Conservation (phyloP, 2,329 filamentous ascomycete genomes). For the Fusarium marasasianum region DNA sequence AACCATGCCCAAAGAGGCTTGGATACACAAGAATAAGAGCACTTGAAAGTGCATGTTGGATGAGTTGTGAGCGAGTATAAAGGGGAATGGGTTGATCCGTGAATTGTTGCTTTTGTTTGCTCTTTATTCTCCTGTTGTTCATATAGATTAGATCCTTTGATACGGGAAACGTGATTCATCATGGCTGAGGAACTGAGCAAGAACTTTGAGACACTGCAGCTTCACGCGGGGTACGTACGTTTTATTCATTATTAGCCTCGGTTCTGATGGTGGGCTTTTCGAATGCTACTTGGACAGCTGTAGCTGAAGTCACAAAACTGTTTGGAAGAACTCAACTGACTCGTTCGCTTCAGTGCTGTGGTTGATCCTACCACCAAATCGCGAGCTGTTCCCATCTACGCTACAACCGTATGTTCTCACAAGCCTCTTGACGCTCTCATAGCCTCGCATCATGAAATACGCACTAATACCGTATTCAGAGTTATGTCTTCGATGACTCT, state of each 20-base stretch:
- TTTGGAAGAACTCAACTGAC: slow-evolving; percentile 9
- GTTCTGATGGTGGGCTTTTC: slow-evolving; percentile 24
- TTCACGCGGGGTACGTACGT: slow-evolving; percentile 80
- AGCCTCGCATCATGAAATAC: neutral
- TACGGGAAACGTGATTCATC: slow-evolving; percentile 17
- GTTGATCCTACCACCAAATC: slow-evolving; percentile 85
- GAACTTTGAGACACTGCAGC: slow-evolving; percentile 85
- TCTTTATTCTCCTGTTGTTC: neutral
- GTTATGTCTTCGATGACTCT: slow-evolving; percentile 93
- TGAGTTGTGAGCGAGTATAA: slow-evolving; percentile 35
- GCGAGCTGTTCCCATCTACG: slow-evolving; percentile 94
- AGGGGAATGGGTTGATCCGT: slow-evolving; percentile 27
- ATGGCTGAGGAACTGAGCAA: slow-evolving; percentile 59
- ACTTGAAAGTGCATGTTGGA: neutral
- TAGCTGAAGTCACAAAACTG: neutral
- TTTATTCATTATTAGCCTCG: neutral
- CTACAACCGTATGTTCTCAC: slow-evolving; percentile 69
- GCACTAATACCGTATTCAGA: slow-evolving; percentile 58
- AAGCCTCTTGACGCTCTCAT: neutral
- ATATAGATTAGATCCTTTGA: neutral
- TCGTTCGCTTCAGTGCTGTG: slow-evolving; percentile 67
- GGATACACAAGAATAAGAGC: slow-evolving; percentile 16
- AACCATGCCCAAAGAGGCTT: slow-evolving; percentile 35
- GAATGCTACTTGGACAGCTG: neutral
- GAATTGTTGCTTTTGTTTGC: neutral